phyloP scores from a whole-genome alignment of 1,139 yeast species.

The Protomyces inundatus region DNA sequence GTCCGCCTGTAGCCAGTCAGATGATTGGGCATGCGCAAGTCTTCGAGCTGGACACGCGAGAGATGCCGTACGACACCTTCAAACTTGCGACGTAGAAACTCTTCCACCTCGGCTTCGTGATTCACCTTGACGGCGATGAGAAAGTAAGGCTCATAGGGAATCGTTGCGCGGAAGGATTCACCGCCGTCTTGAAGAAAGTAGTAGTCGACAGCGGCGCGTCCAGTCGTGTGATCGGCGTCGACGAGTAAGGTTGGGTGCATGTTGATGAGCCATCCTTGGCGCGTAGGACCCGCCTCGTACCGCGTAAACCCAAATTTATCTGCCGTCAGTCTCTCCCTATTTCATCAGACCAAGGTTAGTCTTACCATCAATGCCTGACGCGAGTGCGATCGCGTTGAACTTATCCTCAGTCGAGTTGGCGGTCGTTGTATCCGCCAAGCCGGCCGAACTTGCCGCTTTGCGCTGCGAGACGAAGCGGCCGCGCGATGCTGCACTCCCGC shows the following conservation, averaged over 20 bases:
- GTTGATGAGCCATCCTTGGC: slow-evolving; percentile 80
- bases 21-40: slow-evolving; percentile 76
- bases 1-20: slow-evolving; percentile 67
- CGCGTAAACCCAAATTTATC: slow-evolving; percentile 79
- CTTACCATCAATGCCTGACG: slow-evolving; percentile 20
- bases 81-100: slow-evolving; percentile 61
- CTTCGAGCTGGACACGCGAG: slow-evolving; percentile 62
- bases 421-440: slow-evolving; percentile 11
- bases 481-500: slow-evolving; percentile 4
- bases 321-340: background rate
- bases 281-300: slow-evolving; percentile 64
- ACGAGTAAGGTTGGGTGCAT: slow-evolving; percentile 61
- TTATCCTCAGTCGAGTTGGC: slow-evolving; percentile 19
- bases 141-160: slow-evolving; percentile 83
- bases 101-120: slow-evolving; percentile 79
- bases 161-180: slow-evolving; percentile 83
- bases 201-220: slow-evolving; percentile 84
- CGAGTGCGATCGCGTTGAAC: slow-evolving; percentile 2
- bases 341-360: background rate
- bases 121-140: slow-evolving; percentile 63
- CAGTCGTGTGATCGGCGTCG: slow-evolving; percentile 52
- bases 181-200: slow-evolving; percentile 97
- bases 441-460: background rate
- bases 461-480: slow-evolving; percentile 4
- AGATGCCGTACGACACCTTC: slow-evolving; percentile 60